Base-by-base conservation (phyloP, 1,284 basidiomycete genomes). In the Ustilago bromivora region DNA sequence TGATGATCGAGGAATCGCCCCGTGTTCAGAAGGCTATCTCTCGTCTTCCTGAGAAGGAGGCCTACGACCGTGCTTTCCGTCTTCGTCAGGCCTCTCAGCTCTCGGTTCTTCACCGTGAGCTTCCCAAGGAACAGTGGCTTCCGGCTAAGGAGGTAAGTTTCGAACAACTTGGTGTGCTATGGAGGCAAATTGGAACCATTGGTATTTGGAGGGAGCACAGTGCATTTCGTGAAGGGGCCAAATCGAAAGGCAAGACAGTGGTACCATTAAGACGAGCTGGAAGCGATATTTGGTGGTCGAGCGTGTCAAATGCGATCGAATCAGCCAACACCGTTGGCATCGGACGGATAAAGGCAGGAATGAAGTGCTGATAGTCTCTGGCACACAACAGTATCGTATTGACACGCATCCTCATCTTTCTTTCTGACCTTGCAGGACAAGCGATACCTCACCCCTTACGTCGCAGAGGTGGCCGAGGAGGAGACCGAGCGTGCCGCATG, bases 21-120 rank as follows among this genome's bases (percentile, higher is more conserved):
- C 90, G 92, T 76, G 93, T 97, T 40, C 92, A 97, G 88, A 91
- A 93, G 90, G 83, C 83, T 12, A 54, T 99, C 81, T 87, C 86
- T 55, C 95, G 96, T 86, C 89, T 99, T 81, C 91, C 93, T 49
- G 89, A 90, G 49, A 89, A 90, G 59, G 92, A 98, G 88, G 86
- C 89, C 36, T 98, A 96, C 88, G 96, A 98, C 90, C 94, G 96
- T 74, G 91, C 91, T 66, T 98, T 89, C 91, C 94, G 97, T 79
- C 89, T 97, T 87, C 93, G 95, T 86, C 89, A 92, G 56, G 95
- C 95, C 41, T 90, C 91, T 57, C 93, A 95, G 79, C 90, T 91
- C 72, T 92, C 92, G 71, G 89, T 96, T 69, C 87, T 93, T 59
- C 96, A 98, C 88, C 90, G 91, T 63, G 89, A 92, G 43, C 90